These are phyloP conservation scores for Amphichorda felina DNA, from an alignment of 2,329 filamentous ascomycete species.

Conservation along the genomic window DNA sequence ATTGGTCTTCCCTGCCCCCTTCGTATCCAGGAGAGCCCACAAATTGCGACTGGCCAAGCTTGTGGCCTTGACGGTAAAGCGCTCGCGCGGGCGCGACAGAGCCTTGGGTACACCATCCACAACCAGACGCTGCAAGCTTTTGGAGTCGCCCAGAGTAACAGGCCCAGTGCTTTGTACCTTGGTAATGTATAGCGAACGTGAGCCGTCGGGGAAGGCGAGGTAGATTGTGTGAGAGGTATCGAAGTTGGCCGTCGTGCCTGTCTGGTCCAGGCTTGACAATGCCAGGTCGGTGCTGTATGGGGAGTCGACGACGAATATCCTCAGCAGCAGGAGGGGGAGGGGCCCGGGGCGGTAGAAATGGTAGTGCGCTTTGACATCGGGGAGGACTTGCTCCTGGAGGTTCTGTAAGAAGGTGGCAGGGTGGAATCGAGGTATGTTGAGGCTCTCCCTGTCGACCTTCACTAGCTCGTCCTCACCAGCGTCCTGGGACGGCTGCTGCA, in stretches of 20 bases:
- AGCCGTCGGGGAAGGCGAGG: constrained; percentile 70
- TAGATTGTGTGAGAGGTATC: constrained; percentile 64
- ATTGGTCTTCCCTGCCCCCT: constrained; percentile 59
- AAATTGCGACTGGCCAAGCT: constrained; percentile 62
- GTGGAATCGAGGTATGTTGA: constrained; percentile 60
- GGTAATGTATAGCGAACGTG: constrained; percentile 61
- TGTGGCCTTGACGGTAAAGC: constrained; percentile 58
- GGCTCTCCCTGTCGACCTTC: constrained; percentile 29
- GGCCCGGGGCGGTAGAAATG: constrained; percentile 61
- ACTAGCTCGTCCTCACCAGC: constrained; percentile 20
- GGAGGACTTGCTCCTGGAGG: constrained; percentile 61
- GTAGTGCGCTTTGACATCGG: constrained; percentile 75
- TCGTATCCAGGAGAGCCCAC: constrained; percentile 53
- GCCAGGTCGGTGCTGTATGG: constrained; percentile 59
- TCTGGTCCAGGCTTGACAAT: constrained; percentile 18
- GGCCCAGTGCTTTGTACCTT: constrained; percentile 33
- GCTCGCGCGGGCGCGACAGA: constrained; percentile 59
- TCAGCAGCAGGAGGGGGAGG: constrained; percentile 61
- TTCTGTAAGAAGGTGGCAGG: constrained; percentile 68
- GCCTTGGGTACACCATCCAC: constrained; percentile 74
- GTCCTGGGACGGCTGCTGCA: constrained; percentile 26
- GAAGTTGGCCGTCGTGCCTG: constrained; percentile 29
- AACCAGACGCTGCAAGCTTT: constrained; percentile 57
- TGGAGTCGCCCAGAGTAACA: constrained; percentile 36
- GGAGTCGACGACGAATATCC: constrained; percentile 69